Base-by-base conservation (phyloP, 192 early-diverging fungal genomes). In the Umbelopsis sp. region DNA sequence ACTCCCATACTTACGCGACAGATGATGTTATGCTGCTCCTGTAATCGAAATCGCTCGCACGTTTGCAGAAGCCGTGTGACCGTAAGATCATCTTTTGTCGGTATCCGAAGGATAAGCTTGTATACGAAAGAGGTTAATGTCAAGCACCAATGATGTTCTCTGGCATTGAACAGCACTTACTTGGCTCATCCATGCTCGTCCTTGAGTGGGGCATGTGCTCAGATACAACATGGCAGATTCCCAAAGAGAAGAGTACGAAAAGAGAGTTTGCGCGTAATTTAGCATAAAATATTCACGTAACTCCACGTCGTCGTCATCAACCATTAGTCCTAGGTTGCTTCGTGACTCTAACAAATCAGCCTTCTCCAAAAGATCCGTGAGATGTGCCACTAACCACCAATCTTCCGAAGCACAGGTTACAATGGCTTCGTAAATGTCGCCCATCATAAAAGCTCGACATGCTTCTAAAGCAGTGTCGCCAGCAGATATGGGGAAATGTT, bases 371-470 rank as follows among this genome's bases (percentile, higher is more conserved):
- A 87, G 73, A 71, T 90, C 88, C 0, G 80, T 70, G 0, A 88
- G 23, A 48, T 92, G 91, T 0, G 89, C 84, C 12, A 86, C 82
- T 10, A 92, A 80, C 89, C 89, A 90, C 4, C 70, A 58, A 47
- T 89, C 82, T 67, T 41, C 70, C 64, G 49, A 64, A 68, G 45
- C 78, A 68, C 46, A 74, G 73, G 58, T 67, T 27, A 21, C 78
- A 72, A 49, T 76, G 23, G 7, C 74, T 73, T 74, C 75, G 47
- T 21, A 55, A 20, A 53, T 66, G 7, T 18, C 45, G 9, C 53
- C 66, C 35, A 83, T 77, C 46, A 85, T 81, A 45, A 89, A 80
- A 47, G 80, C 78, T 15, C 83, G 67, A 71, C 53, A 51, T 33
- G 82, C 72, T 46, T 55, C 22, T n/a, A 67, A 22, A 20, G 79